Conservation (phyloP, 495 filamentous ascomycete genomes). For the Neurospora sp. region DNA sequence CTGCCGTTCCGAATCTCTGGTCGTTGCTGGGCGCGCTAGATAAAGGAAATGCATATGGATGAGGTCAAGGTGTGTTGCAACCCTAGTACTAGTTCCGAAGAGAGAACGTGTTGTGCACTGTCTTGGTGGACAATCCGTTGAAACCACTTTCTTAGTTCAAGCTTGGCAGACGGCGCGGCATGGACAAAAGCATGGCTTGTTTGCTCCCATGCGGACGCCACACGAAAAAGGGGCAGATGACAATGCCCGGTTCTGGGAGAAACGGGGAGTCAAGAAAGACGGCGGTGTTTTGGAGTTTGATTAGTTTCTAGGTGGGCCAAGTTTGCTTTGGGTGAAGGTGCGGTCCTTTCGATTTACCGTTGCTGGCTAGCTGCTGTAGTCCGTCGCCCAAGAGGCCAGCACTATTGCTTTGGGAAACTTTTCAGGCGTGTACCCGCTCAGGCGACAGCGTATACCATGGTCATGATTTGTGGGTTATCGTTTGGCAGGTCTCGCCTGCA, state of each 20-base stretch:
- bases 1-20: neutral
- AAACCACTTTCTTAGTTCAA: neutral
- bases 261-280: neutral
- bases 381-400: neutral
- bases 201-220: neutral
- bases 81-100: neutral
- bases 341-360: neutral
- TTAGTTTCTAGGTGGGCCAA: neutral
- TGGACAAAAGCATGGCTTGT: neutral
- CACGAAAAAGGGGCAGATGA: neutral
- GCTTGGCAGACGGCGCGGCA: neutral
- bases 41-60: neutral
- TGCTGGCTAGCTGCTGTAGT: neutral
- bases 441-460: neutral
- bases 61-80: neutral
- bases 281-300: neutral
- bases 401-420: neutral
- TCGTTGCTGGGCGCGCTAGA: neutral
- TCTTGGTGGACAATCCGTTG: neutral
- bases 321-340: neutral
- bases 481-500: conserved; percentile 4
- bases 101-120: neutral
- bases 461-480: neutral
- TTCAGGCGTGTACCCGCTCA: neutral
- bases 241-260: neutral